Conservation (phyloP, 148 eudicot species). For the Cornus florida region DNA sequence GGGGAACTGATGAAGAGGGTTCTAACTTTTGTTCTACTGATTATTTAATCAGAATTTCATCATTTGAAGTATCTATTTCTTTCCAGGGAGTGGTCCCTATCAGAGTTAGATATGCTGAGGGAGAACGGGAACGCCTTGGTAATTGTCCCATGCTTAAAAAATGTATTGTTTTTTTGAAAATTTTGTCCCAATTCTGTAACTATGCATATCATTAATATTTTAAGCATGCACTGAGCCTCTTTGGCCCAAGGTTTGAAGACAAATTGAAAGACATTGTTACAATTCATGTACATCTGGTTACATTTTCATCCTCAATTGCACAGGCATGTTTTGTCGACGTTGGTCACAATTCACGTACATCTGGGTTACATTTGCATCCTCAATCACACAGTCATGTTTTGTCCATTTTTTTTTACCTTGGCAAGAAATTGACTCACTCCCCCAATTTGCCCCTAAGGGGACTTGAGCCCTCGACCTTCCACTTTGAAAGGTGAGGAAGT, state of each 20-base stretch:
- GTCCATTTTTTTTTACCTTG: no score
- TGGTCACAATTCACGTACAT: neutral
- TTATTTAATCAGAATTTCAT: neutral
- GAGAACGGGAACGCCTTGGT: constrained; percentile 77
- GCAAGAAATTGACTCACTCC: no score
- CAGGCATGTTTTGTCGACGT: neutral
- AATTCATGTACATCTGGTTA: neutral
- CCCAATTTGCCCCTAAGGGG: no score
- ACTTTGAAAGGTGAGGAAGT: no score
- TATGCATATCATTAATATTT: neutral
- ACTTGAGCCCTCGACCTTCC: no score
- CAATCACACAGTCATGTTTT: no score
- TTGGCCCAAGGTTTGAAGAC: neutral
- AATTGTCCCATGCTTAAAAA: constrained; percentile 13
- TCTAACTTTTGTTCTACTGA: neutral
- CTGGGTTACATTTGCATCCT: no score
- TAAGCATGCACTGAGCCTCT: neutral
- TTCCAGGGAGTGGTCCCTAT: constrained; percentile 54
- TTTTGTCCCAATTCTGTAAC: neutral
- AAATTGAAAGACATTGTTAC: neutral
- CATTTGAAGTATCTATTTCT: constrained; percentile 10
- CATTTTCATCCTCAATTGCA: neutral
- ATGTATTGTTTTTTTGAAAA: neutral
- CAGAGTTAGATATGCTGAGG: constrained; percentile 78
- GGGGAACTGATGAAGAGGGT: constrained; percentile 2